Base-by-base conservation (phyloP, 257 asterid species). In the Linaria vulgaris region DNA sequence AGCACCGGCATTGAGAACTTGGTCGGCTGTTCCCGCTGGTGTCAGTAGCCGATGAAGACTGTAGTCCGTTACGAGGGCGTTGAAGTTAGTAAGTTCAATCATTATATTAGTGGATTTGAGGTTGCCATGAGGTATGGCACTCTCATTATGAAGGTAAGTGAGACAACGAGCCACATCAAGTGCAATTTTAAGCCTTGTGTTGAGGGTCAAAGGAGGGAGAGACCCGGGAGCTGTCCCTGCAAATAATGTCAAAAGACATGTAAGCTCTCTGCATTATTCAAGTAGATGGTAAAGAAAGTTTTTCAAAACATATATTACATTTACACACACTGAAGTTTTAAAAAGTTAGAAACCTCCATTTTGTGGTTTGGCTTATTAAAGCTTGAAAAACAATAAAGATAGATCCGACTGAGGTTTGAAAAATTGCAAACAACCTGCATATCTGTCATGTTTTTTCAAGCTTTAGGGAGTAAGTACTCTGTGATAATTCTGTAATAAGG, bases 71-170 rank as follows among this genome's bases (percentile, higher is more conserved):
- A 90, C 61, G 62, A 90, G 84, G n/a, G 76, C 83, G 52, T 72
- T 77, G 65, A 59, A 27, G 49, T 68, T 71, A 9, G 86, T 79
- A 22, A 65, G 66, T 66, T 83, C 84, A 66, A 90, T 75, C 72
- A 87, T 59, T 41, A 90, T 78, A 74, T 90, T 90, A 2, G 96
- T 83, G 56, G 97, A 90, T 74, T 90, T 90, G 54, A 90, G 66
- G 82, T 87, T 90, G 71, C 97, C 96, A 73, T 90, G 97, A 85
- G 97, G 97, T 83, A 87, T 87, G 76, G 88, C 80, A 10, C 83
- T 87, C 48, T 85, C 95, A 0, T 78, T 81, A 69, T 90, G 97
- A 59, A 87, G 87, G 72, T 79, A 83, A 43, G 81, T 75, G 14
- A 90, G 87, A 55, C 97, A 90, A 39, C 86, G 76, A 1, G 97